Evolutionary conservation across 2,329 filamentous ascomycete genomes (phyloP), one percentile per base, ranked within the genome.

Genomic region (Diaporthe batatas): DNA sequence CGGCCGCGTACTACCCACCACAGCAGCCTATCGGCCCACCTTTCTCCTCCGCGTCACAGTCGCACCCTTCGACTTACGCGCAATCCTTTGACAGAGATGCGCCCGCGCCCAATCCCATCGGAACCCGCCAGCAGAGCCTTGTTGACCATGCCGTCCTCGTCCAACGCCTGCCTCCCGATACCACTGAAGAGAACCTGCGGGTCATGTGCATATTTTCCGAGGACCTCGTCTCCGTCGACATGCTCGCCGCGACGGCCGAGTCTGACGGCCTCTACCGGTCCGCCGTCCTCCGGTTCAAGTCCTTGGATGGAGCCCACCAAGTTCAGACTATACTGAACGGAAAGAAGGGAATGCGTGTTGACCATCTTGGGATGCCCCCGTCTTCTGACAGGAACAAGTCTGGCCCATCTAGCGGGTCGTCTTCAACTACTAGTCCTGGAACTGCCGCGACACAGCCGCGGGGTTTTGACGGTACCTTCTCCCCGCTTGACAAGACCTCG

Each of bases 401-500:
- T 7, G 78, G 80, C 25, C 55, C 72, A 21, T 70, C 73, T 10
- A 75, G 68, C 39, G 71, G 23, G 11, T 71, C 81, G 77, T 76
- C 68, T 62, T 73, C 65, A 36, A 72, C 64, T 55, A 67, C 69
- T 14, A 82, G 83, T 32, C 84, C 84, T 23, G 84, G 83, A 64
- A 84, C 84, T 67, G 82, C 84, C 21, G 81, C 83, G 49, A 87
- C 89, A 74, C 89, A 90, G 77, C 82, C 86, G 7, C 87, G 88
- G 67, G 88, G 91, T 71, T 93, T 89, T 80, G 90, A 90, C 76
- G 88, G 86, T 23, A 84, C 87, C 3, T 93, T 92, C 77, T 88
- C 91, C 73, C 84, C 87, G 7, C 82, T 89, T 72, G 91, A 92
- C 71, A 90, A 85, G 78, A 86, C 91, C 65, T 89, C 91, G 34